Evolutionary conservation across 106 monocot genomes (phyloP), one percentile per base, ranked within the genome.

Genomic region (Dendrobium nobile): DNA sequence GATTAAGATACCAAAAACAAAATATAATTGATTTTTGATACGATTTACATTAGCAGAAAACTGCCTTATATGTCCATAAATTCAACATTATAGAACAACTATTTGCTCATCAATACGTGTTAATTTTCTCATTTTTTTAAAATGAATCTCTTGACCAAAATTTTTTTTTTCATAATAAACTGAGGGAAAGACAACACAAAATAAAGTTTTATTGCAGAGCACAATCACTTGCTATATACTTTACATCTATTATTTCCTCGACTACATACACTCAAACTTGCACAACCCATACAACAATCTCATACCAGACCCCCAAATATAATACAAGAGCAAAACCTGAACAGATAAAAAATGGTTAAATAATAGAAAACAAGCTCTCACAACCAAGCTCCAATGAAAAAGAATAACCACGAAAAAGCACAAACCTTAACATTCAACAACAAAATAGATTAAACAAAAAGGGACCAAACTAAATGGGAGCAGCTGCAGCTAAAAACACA

Each of bases 401-500:
- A 68, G 10, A 70, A 56, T 67, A 20, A 77, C 43, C 43, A 73
- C 19, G 24, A 48, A 67, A 75, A 6, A 55, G 70, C 43, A 44
- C 26, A 8, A 22, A 10, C 18, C 19, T 56, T 27, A n/a, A 58
- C 33, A 41, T 33, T 41, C 19, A 48, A 41, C 3, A 40, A 83
- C 59, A 47, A n/a, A 56, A 64, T 47, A 56, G 45, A 40, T 26
- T 31, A 1, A 31, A 31, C 1, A 31, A 31, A 54, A 47, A 81
- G 40, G 54, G 28, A 18, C 27, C 74, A 51, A 43, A 78, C 41
- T 76, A 41, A 75, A 61, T 82, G 88, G 91, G 88, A 91, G 82
- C 88, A 91, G 84, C 47, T 88, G 84, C 88, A 86, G 88, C 82
- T 91, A 85, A 91, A 88, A 91, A 91, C 73, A 54, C 86, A 86